Conservation (phyloP, 805 yeast genomes). For the Allodekkera sacchari region DNA sequence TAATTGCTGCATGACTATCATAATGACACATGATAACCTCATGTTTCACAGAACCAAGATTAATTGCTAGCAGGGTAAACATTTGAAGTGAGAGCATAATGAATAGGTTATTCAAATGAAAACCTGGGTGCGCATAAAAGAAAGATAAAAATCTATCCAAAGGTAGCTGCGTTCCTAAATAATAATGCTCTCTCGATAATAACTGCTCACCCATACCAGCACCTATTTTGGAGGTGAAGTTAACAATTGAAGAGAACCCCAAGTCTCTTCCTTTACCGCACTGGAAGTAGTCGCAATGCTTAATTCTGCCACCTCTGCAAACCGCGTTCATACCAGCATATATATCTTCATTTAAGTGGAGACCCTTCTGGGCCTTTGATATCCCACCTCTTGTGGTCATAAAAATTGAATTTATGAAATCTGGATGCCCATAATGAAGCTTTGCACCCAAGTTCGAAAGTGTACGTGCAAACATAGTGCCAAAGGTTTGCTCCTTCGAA, state of each 20-base stretch:
- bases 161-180: conserved; percentile 82
- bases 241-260: conserved; percentile 86
- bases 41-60: conserved; percentile 68
- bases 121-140: conserved; percentile 95
- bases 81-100: conserved; percentile 81
- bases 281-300: conserved; percentile 92
- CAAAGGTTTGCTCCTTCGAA: conserved; percentile 95
- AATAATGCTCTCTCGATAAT: conserved; percentile 84
- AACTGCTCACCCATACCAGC: conserved; percentile 99
- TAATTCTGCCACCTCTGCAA: conserved; percentile 85
- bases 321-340: conserved; percentile 92
- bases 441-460: conserved; percentile 92
- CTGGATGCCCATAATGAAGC: conserved; percentile 95
- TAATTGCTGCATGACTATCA: conserved; percentile 57
- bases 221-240: conserved; percentile 92
- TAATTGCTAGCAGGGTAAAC: conserved; percentile 72
- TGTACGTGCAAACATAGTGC: conserved; percentile 89
- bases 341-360: conserved; percentile 90
- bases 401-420: conserved; percentile 79
- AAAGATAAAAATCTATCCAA: conserved; percentile 85
- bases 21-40: conserved; percentile 67
- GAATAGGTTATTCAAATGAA: conserved; percentile 84
- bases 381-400: conserved; percentile 96
- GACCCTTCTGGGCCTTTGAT: conserved; percentile 89
- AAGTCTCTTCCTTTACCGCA: conserved; percentile 96